Base-by-base conservation (phyloP, 2,329 filamentous ascomycete species). In the Colletotrichum graminicola region DNA sequence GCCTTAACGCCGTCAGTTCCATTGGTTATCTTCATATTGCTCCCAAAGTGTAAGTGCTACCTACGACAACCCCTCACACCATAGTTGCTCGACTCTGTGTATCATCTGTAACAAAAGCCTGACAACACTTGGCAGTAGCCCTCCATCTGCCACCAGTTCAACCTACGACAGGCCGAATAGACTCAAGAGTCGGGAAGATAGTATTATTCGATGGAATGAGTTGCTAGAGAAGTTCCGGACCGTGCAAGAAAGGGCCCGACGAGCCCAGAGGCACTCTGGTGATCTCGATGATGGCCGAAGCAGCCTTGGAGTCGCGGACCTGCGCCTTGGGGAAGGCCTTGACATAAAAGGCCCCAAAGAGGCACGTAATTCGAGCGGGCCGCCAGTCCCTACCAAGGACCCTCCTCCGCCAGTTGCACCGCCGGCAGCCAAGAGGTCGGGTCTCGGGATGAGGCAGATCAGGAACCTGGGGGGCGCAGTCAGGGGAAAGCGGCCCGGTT, bases 1-100 rank as follows among this genome's bases (percentile, higher is more conserved):
- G 96, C 52, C 88, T 99, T 62, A 98, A 98, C 82, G 97, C 94
- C 81, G 96, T 99, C 75, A 97, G 94, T 84, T 95, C 96, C 63
- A 98, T 99, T 79, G 96, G 95, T 54, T 97, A 97, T 80, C 85
- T 99, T 73, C 95, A 98, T 79, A 92, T 93, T 75, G 91, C 92
- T 73, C 93, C 88, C 64, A 84, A 93, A 88, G 88, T 89, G 93
- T 96, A 91, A 83, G 91, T 90, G 69, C 66, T 64, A 23, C 23
- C 12, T n/a, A 57, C 10, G 16, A 14, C n/a, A 26, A 45, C 23
- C 16, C 23, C 77, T 76, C 76, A 3, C 16, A 11, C 16, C 73
- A 75, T 79, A 78, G 73, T 74, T 75, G 64, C 76, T 80, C 73
- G 8, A 49, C 11, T 21, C 23, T 78, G 79, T 76, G 76, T 49